Base-by-base conservation (phyloP, 805 yeast species). In the Candida coleopterorum region DNA sequence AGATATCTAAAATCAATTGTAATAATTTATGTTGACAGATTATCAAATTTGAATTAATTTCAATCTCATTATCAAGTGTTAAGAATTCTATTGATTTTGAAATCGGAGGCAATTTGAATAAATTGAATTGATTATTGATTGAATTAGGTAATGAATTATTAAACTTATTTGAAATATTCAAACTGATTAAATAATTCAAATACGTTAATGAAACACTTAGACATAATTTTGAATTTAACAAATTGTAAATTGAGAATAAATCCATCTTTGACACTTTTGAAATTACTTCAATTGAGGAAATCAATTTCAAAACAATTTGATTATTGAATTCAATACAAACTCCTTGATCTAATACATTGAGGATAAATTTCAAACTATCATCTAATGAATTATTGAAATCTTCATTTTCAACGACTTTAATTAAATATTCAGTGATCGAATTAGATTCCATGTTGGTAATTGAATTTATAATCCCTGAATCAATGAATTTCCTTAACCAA, bases 51-150 rank as follows among this genome's bases (percentile, higher is more conserved):
- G 37, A 26, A 9, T 31, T 12, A 26, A 27, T 29, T 9, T 33
- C 28, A 17, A 16, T 22, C 12, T 32, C 39, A n/a, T n/a, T n/a
- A n/a, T n/a, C n/a, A n/a, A n/a, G n/a, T n/a, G n/a, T n/a, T 4
- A 18, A n/a, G 10, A 28, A 25, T 10, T 26, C 35, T 40, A 41
- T 25, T 44, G 61, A 50, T 34, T 56, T 59, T 8, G 67, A 45
- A 6, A 62, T 27, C 2, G 69, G 68, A 3, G 68, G 64, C 20
- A 55, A 32, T 7, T 39, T 34, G 18, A 54, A 49, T 9, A 33
- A 39, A 2, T 38, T 34, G 36, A 51, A 56, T 12, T 43, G 43
- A 14, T 35, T 27, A 7, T 33, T n/a, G 12, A 51, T 38, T 0
- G 41, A 29, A 10, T 26, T 18, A 9, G 56, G 52, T 14, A 46